Conservation (phyloP, 1,139 yeast species). For the Geotrichum australiense region DNA sequence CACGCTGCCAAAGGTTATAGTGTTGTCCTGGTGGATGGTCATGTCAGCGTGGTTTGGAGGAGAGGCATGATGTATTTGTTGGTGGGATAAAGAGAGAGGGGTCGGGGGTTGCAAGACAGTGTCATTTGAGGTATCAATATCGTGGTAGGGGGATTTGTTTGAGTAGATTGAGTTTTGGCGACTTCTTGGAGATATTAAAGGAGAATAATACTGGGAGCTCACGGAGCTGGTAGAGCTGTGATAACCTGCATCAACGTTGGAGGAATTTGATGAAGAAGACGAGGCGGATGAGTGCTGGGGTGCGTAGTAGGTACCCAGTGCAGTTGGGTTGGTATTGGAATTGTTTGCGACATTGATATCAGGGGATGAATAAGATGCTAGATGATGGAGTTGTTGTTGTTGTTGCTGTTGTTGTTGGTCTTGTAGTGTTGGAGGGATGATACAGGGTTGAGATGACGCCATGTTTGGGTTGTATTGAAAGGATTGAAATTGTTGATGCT, state of each 20-base stretch:
- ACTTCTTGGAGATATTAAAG: constrained; percentile 9
- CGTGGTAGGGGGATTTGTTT: not conserved
- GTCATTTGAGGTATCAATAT: constrained; percentile 2
- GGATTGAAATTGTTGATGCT: not conserved
- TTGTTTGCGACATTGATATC: no score
- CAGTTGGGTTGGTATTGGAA: not conserved
- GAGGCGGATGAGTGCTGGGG: not conserved
- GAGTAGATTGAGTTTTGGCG: constrained; percentile 13
- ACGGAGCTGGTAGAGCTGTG: constrained; percentile 8
- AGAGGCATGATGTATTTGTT: not conserved
- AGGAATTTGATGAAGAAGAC: constrained; percentile 2
- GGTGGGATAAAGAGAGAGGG: constrained; percentile 8
- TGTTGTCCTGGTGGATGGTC: not conserved
- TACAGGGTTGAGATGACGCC: not conserved
- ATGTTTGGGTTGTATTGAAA: not conserved
- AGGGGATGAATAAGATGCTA: no score
- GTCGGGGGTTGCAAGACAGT: constrained; percentile 10
- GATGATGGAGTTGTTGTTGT: constrained; percentile 1
- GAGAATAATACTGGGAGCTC: constrained; percentile 12
- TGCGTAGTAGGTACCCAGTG: constrained; percentile 1
- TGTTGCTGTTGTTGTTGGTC: not conserved
- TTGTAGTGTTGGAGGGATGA: not conserved
- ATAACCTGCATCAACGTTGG: constrained; percentile 1
- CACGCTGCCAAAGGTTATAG: not conserved
- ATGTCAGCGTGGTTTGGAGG: not conserved